Percentiles rank a stretch among this genome's conserved stretches.
These are phyloP conservation scores for Scedosporium dehoogii DNA, from an alignment of 2,329 filamentous ascomycete species.

Conservation along the genomic window DNA sequence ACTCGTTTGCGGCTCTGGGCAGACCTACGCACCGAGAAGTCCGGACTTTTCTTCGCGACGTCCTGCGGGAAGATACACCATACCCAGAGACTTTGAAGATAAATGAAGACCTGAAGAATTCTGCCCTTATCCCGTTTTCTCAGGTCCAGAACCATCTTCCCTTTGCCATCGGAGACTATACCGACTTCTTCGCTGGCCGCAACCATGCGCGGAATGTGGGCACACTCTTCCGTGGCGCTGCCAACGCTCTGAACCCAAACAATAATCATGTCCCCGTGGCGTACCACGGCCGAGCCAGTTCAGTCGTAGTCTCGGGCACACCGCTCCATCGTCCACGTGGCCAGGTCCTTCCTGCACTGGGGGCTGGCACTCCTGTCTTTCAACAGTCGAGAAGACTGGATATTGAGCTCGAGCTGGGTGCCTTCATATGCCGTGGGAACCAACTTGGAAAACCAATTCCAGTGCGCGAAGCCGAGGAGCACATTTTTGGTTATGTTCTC, in stretches of 20 bases:
- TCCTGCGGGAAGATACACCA: constrained; percentile 44
- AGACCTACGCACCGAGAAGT: constrained; percentile 59
- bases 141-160: constrained; percentile 54
- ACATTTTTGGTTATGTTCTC: constrained; percentile 57
- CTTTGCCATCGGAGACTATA: background rate
- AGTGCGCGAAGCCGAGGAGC: constrained; percentile 39
- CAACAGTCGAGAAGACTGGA: constrained; percentile 34
- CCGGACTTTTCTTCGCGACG: constrained; percentile 57
- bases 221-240: constrained; percentile 64
- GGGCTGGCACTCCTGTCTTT: constrained; percentile 44
- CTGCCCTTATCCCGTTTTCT: constrained; percentile 18
- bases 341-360: constrained; percentile 43
- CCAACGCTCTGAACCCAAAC: constrained; percentile 65
- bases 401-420: constrained; percentile 62
- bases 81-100: constrained; percentile 22
- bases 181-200: background rate
- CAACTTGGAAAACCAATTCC: constrained; percentile 13
- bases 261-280: constrained; percentile 65
- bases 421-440: constrained; percentile 55
- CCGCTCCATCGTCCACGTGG: constrained; percentile 56
- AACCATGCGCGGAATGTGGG: background rate
- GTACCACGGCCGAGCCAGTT: constrained; percentile 64
- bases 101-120: constrained; percentile 20
- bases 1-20: constrained; percentile 62
- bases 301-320: constrained; percentile 59